Evolutionary conservation across 2,329 filamentous ascomycete species (phyloP).

Genomic region (Magnaporthiopsis poae): DNA sequence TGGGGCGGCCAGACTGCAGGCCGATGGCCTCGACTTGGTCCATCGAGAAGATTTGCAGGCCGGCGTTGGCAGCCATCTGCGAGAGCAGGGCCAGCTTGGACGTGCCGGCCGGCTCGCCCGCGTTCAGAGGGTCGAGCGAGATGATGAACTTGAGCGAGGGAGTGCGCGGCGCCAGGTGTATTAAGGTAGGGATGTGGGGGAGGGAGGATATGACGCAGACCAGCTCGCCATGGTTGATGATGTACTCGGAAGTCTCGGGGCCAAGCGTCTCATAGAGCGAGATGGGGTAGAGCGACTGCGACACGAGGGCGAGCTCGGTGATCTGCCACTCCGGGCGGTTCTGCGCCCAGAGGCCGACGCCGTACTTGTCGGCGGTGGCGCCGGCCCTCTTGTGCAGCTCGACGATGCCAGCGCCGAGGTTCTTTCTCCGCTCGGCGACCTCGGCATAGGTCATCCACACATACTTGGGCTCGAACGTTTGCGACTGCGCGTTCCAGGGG

Average conservation of each 20-base stretch:
- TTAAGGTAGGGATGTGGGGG: constrained; percentile 67
- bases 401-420: constrained; percentile 76
- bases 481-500: constrained; percentile 64
- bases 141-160: constrained; percentile 80
- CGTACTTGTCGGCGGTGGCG: constrained; percentile 56
- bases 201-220: constrained; percentile 68
- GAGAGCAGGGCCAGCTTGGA: constrained; percentile 74
- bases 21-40: constrained; percentile 74
- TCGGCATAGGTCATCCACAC: constrained; percentile 76
- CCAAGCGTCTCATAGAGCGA: constrained; percentile 95
- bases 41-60: constrained; percentile 71
- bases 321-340: constrained; percentile 87
- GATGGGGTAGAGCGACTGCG: constrained; percentile 78
- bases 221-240: constrained; percentile 81
- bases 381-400: constrained; percentile 69
- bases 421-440: constrained; percentile 67
- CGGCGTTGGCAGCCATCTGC: constrained; percentile 61
- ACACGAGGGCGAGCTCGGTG: constrained; percentile 74
- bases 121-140: constrained; percentile 71
- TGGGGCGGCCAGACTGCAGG: constrained; percentile 55
- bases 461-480: constrained; percentile 64
- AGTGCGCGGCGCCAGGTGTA: constrained; percentile 68
- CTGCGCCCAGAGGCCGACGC: constrained; percentile 75
- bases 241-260: constrained; percentile 83
- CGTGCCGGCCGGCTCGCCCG: constrained; percentile 63